Conservation (phyloP, 805 yeast species). For the Komagataella populi region DNA sequence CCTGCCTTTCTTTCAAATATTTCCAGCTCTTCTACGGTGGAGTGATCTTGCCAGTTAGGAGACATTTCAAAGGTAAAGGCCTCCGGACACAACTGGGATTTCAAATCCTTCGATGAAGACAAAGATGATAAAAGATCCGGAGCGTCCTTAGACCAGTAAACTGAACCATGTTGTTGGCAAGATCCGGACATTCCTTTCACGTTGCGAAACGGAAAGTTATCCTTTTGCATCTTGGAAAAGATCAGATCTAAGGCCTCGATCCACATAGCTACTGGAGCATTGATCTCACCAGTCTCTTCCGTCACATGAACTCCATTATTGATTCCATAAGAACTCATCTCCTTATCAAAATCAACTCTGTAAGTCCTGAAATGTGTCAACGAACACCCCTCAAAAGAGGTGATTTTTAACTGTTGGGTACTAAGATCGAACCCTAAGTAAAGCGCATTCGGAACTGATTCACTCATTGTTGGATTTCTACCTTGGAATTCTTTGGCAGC, state of each 20-base stretch:
- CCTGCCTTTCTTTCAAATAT: conserved; percentile 49
- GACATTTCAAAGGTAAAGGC: conserved; percentile 54
- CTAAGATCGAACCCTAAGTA: conserved; percentile 76
- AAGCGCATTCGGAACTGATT: conserved; percentile 10
- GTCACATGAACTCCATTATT: conserved; percentile 56
- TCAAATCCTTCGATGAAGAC: conserved; percentile 18
- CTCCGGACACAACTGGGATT: conserved; percentile 28
- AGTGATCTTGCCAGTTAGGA: conserved; percentile 94
- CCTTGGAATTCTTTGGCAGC: conserved; percentile 16
- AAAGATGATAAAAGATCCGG: conserved; percentile 24
- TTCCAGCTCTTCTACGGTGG: conserved; percentile 57
- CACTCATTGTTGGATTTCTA: conserved; percentile 7
- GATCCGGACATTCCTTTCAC: conserved; percentile 72
- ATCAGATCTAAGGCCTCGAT: conserved; percentile 65
- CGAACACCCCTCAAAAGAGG: conserved; percentile 30
- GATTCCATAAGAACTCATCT: conserved; percentile 47
- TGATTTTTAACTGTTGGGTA: conserved; percentile 78
- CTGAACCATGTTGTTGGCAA: conserved; percentile 89
- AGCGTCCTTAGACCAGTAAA: conserved; percentile 55
- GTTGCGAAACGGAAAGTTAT: conserved; percentile 38
- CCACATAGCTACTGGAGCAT: conserved; percentile 86
- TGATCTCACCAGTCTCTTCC: conserved; percentile 42
- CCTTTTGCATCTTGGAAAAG: conserved; percentile 33
- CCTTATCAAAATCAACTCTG: conserved; percentile 60
- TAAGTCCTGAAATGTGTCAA: conserved; percentile 43